Evolutionary conservation across 139 green algal species (phyloP), one percentile per base, ranked within the genome.

Genomic region (Micractinium sp.): DNA sequence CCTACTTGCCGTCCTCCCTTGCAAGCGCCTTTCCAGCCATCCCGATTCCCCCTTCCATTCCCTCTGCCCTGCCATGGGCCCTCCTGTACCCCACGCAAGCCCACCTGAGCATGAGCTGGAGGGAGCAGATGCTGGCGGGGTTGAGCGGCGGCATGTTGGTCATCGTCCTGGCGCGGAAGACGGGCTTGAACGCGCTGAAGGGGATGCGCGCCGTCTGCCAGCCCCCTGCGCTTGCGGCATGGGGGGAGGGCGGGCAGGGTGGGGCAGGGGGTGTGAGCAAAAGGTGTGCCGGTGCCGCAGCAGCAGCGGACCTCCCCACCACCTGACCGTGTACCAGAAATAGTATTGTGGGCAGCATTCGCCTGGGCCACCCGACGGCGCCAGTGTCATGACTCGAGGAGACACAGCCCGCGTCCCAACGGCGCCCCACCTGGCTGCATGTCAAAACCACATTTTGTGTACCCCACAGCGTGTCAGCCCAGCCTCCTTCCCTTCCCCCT

Each of bases 161-260:
- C 47, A 97, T 35, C 18, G 92, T 96, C 39, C 93, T 93, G 3
- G 96, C 96, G 0, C 97, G 90, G 94, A 98, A 98, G 0, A 98
- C 94, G 19, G 97, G 96, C 22, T 92, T 90, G 90, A 99, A 98
- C 23, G 92, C 85, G 3, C 83, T 87, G 89, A 99, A 99, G 60
- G 94, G 96, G 69, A 99, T 79, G 29, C 92, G 87, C 47, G 99
- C 88, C 74, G 94, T 95, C 89, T 96, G 88, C 96, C 95, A 98
- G 85, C 90, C 90, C 9, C 89, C 94, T 22, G 91, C 47, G 47
- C 47, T 56, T 56, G 7, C 5, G 9, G 47, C 90, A 31, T 27
- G 29, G 47, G 56, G 31, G 18, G 81, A 53, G 47, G 47, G 47
- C 47, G 9, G 47, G 47, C 47, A 56, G 47, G 47, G 47, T 56